Evolutionary conservation across 305 asterid genomes (phyloP).

Genomic region (Vinca major): DNA sequence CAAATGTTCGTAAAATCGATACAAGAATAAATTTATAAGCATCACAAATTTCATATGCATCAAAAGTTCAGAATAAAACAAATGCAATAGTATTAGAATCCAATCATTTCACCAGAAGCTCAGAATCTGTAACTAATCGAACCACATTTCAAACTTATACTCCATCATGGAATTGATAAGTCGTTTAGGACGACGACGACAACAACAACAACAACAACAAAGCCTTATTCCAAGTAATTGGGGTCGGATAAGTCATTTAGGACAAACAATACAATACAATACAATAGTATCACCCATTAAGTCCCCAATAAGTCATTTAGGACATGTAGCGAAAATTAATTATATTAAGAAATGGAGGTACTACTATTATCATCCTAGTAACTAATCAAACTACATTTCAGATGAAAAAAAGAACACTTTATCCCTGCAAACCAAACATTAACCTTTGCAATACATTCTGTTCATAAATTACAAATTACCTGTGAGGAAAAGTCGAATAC

Average conservation of each 20-base stretch:
- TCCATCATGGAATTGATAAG: too few relatives aligned
- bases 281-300: too few relatives aligned
- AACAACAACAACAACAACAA: too few relatives aligned
- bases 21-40: neutral
- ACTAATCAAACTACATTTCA: neutral
- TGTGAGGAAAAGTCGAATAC: constrained; percentile 85
- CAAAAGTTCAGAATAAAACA: too few relatives aligned
- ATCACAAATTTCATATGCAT: neutral
- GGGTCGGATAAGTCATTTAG: too few relatives aligned
- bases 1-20: neutral
- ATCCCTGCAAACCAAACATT: neutral
- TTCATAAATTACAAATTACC: constrained; percentile 29
- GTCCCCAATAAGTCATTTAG: too few relatives aligned
- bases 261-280: too few relatives aligned
- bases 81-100: neutral
- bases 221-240: too few relatives aligned
- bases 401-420: neutral
- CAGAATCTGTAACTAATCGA: neutral
- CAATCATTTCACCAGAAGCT: neutral
- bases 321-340: too few relatives aligned
- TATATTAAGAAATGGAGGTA: too few relatives aligned
- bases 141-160: too few relatives aligned
- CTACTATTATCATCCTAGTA: neutral
- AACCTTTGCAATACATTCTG: neutral
- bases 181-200: too few relatives aligned